These are phyloP conservation scores for Solanum paucissectum DNA, from an alignment of 257 asterid species.

Conservation along the genomic window DNA sequence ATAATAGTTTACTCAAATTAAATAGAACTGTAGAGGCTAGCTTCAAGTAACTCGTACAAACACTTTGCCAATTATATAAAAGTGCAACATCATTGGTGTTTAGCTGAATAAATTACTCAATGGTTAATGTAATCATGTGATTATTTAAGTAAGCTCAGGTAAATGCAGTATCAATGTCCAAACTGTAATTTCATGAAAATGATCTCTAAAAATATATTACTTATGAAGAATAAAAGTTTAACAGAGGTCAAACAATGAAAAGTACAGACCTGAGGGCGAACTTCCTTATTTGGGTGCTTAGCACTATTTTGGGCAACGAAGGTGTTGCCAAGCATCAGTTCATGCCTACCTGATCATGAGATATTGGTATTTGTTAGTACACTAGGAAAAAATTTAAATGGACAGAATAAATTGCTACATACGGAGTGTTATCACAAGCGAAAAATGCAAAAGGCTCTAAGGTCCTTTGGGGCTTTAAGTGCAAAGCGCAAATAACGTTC, in stretches of 20 bases:
- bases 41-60: background rate
- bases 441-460: background rate
- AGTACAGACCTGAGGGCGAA: constrained; percentile 63
- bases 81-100: background rate
- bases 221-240: background rate
- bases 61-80: background rate
- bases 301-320: constrained; percentile 36
- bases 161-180: background rate
- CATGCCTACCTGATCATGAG: constrained; percentile 60
- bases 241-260: background rate
- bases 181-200: background rate
- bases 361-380: background rate
- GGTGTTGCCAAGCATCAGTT: constrained; percentile 78
- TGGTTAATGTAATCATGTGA: background rate
- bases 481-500: background rate
- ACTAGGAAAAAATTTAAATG: background rate
- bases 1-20: background rate
- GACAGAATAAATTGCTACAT: background rate
- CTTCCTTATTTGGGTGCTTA: constrained; percentile 61
- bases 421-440: background rate
- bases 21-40: background rate
- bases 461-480: background rate
- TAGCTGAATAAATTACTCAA: background rate
- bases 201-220: background rate
- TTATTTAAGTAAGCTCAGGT: background rate